These are phyloP conservation scores for Annulohypoxylon nitens DNA, from an alignment of 495 filamentous ascomycete species.

Conservation along the genomic window DNA sequence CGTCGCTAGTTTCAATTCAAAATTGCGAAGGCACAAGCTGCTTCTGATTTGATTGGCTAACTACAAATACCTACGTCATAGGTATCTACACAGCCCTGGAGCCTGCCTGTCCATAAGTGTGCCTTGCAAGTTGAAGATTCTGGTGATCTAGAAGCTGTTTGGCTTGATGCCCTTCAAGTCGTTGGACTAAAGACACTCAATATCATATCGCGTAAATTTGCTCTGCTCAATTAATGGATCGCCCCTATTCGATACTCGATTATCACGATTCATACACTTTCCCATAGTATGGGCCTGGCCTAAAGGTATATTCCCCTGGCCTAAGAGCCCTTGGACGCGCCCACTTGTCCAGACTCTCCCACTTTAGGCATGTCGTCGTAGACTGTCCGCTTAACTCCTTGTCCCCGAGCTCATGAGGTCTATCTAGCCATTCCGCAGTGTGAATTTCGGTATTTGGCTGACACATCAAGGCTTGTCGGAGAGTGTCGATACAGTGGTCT, in stretches of 20 bases:
- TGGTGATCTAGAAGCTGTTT: no score
- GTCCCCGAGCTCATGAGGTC: slow-evolving; percentile 14
- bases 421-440: slow-evolving; percentile 39
- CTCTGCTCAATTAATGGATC: neutral
- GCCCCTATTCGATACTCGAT: neutral
- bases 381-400: slow-evolving; percentile 33
- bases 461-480: slow-evolving; percentile 56
- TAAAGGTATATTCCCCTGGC: slow-evolving; percentile 39
- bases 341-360: slow-evolving; percentile 48
- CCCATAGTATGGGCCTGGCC: slow-evolving; percentile 10
- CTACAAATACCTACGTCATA: no score
- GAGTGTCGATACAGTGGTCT: slow-evolving; percentile 56
- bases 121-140: no score
- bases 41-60: no score
- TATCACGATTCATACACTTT: neutral
- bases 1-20: no score
- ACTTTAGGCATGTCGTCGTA: slow-evolving; percentile 43
- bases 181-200: neutral
- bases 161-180: no score
- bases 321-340: slow-evolving; percentile 40
- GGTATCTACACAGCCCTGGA: no score
- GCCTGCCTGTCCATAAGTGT: no score
- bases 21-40: no score
- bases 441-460: slow-evolving; percentile 50
- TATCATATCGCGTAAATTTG: neutral